Percentiles rank a stretch among this genome's conserved stretches.
phyloP scores from a whole-genome alignment of 2,329 filamentous ascomycete genomes.

The Torrubiella hemipterigena region DNA sequence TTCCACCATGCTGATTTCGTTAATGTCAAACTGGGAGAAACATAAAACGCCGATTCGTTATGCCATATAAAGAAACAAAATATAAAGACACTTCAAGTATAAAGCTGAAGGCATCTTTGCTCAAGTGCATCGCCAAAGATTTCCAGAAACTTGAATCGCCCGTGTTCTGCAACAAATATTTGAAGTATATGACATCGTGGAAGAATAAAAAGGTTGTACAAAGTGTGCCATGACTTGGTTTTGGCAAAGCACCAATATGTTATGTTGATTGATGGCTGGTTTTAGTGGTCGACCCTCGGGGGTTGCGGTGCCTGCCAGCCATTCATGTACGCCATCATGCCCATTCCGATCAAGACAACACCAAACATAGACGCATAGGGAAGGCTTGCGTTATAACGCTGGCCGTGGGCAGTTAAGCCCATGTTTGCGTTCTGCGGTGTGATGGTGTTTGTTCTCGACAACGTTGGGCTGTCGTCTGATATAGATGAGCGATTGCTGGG shows the following conservation, averaged over 20 bases:
- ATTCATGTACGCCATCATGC: constrained; percentile 78
- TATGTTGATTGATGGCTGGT: not conserved
- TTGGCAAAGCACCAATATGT: not conserved
- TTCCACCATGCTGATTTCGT: too few relatives aligned
- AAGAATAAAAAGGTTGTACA: too few relatives aligned
- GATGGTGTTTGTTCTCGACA: constrained; percentile 37
- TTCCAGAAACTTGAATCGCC: too few relatives aligned
- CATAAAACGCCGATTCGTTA: too few relatives aligned
- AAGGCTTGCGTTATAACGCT: constrained; percentile 38
- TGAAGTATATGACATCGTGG: too few relatives aligned
- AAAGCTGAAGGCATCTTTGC: too few relatives aligned
- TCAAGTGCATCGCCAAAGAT: too few relatives aligned
- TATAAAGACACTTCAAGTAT: too few relatives aligned
- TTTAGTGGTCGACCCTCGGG: constrained; percentile 19
- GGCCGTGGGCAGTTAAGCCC: constrained; percentile 28
- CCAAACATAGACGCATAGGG: constrained; percentile 76
- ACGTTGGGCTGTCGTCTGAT: constrained; percentile 24
- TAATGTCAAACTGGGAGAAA: too few relatives aligned
- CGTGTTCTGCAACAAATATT: too few relatives aligned
- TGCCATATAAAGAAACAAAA: too few relatives aligned
- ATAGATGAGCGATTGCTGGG: constrained; percentile 1
- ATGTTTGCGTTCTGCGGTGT: constrained; percentile 29
- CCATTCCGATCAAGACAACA: constrained; percentile 70
- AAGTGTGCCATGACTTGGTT: not conserved
- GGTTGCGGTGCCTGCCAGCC: constrained; percentile 50